These are phyloP conservation scores for Fusarium sarcochroum DNA, from an alignment of 2,329 filamentous ascomycete genomes.

Conservation along the genomic window DNA sequence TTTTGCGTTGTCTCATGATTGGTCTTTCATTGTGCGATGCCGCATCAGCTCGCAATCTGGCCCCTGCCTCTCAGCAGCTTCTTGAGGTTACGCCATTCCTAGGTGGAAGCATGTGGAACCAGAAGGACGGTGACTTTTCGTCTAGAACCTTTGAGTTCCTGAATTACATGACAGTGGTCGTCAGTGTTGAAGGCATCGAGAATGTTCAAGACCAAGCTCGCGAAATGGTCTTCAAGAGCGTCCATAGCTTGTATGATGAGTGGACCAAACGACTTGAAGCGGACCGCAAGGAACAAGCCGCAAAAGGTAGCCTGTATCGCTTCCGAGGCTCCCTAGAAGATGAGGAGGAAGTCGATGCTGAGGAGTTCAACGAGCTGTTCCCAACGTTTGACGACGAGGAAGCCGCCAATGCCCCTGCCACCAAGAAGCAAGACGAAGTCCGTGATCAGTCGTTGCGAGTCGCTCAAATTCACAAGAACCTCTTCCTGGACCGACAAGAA, in stretches of 20 bases:
- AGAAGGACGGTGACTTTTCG: slow-evolving; percentile 35
- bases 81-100: slow-evolving; percentile 69
- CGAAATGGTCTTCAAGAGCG: slow-evolving; percentile 72
- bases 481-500: slow-evolving; percentile 63
- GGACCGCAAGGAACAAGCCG: slow-evolving; percentile 81
- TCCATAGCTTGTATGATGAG: slow-evolving; percentile 81
- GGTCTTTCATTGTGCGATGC: slow-evolving; percentile 75
- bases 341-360: slow-evolving; percentile 79
- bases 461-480: slow-evolving; percentile 70
- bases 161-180: slow-evolving; percentile 51
- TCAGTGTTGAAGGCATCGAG: slow-evolving; percentile 63
- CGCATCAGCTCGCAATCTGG: slow-evolving; percentile 58
- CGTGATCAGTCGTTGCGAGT: slow-evolving; percentile 72
- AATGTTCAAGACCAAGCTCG: slow-evolving; percentile 60
- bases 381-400: slow-evolving; percentile 77
- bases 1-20: slow-evolving; percentile 83
- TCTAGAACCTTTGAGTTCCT: slow-evolving; percentile 61
- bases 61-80: slow-evolving; percentile 56
- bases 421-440: slow-evolving; percentile 57
- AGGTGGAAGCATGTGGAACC: slow-evolving; percentile 59
- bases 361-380: slow-evolving; percentile 85
- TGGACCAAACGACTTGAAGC: slow-evolving; percentile 84
- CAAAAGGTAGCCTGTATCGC: slow-evolving; percentile 83
- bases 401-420: slow-evolving; percentile 52
- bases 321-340: slow-evolving; percentile 85